Evolutionary conservation across 345 rosid species (phyloP), one percentile per base, ranked within the genome.

Genomic region (Garcia nutans): DNA sequence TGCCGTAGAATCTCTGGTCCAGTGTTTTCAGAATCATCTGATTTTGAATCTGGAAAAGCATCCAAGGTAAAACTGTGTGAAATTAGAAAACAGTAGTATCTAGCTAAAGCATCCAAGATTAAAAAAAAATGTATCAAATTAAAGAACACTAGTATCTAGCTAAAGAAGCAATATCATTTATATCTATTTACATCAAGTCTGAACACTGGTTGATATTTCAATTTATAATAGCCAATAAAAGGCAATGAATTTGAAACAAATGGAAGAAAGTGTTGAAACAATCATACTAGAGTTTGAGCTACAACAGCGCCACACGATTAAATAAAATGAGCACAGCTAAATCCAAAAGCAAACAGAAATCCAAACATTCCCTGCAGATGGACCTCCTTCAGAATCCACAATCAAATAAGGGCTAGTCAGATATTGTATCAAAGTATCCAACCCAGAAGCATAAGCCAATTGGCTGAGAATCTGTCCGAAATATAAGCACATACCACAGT

Each of bases 1-100:
- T 86, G 78, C 76, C 88, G 76, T 71, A 83, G 82, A 78, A 83
- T 59, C 37, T 90, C 96, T 31, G 81, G 80, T 77, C 84, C 90
- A 65, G 77, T 82, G 73, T 77, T 87, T 45, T 68, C 72, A 75
- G 74, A 73, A 66, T 70, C 79, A 72, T 85, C 85, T 55, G 84
- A 60, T 10, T 82, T 84, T 72, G 87, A 79, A 81, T 86, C 99
- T 90, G 87, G 79, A 79, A 74, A 74, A 76, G 61, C 72, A 73
- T 57, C 52, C 50, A 79, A 74, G 37, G 79, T 47, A 68, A 49
- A 50, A 68, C 47, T 28, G 37, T 73, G 41, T 70, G 16, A 16
- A 66, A 70, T 44, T 31, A 55, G 47, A 61, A 41, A 62, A 65
- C 28, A 69, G 67, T 20, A 8, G 12, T 26, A 74, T 44, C 49